Conservation (phyloP, 306 rosid species). For the Herpetospermum pedunculosum region DNA sequence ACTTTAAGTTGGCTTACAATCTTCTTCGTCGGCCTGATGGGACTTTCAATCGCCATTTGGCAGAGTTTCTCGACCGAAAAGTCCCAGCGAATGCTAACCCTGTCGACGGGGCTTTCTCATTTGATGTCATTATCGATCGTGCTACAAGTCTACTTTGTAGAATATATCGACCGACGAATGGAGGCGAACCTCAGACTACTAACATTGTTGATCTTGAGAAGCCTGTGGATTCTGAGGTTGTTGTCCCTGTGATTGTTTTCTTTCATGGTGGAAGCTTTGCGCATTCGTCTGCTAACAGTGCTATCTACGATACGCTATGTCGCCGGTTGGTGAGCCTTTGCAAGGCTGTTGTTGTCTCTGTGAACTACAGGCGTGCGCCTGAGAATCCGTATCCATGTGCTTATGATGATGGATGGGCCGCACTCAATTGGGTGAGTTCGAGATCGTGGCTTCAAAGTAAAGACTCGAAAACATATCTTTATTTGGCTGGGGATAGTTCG, state of each 20-base stretch:
- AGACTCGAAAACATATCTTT: constrained; percentile 72
- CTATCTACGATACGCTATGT: constrained; percentile 77
- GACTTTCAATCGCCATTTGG: constrained; percentile 86
- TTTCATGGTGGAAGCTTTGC: constrained; percentile 99
- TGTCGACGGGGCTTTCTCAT: constrained; percentile 70
- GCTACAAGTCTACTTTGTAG: constrained; percentile 51
- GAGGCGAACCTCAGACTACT: constrained; percentile 25
- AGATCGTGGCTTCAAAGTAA: constrained; percentile 76
- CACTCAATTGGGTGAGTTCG: constrained; percentile 67
- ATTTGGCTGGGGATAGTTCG: constrained; percentile 89
- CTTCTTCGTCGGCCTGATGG: constrained; percentile 99
- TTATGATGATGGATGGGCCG: constrained; percentile 94
- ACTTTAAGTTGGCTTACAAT: constrained; percentile 87
- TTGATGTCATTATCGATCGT: constrained; percentile 72
- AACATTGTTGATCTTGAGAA: constrained; percentile 54
- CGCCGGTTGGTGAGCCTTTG: constrained; percentile 72
- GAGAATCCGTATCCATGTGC: constrained; percentile 76
- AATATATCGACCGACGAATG: constrained; percentile 61
- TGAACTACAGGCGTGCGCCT: constrained; percentile 83
- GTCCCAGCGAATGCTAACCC: constrained; percentile 61
- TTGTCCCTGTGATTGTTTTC: constrained; percentile 68
- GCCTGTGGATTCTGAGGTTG: constrained; percentile 48
- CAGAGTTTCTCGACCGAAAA: constrained; percentile 88
- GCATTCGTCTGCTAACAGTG: constrained; percentile 85
- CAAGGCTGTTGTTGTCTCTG: constrained; percentile 83